Percentiles rank a stretch among this genome's conserved stretches.
Evolutionary conservation across 495 filamentous ascomycete genomes (phyloP).

Genomic region (Usnea hakonensis): DNA sequence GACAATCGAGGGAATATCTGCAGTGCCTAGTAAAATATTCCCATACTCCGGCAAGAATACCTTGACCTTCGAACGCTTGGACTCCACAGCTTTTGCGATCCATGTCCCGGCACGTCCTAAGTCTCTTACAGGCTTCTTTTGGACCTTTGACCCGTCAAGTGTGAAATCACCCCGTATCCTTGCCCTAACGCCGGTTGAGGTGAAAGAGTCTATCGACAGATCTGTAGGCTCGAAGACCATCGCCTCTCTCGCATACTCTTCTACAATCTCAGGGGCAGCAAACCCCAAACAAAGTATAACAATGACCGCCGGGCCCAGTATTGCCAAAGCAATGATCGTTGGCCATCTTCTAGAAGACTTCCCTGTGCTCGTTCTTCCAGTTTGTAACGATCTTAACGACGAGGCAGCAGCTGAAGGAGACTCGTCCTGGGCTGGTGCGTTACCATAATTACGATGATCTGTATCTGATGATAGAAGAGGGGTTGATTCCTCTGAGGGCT

Average conservation of each 20-base stretch:
- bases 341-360: conserved; percentile 44
- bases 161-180: conserved; percentile 72
- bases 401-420: conserved; percentile 22
- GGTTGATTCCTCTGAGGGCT: conserved; percentile 16
- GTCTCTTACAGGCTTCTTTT: conserved; percentile 58
- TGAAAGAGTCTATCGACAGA: conserved; percentile 77
- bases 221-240: conserved; percentile 70
- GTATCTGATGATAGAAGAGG: conserved; percentile 19
- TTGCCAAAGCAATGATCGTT: conserved; percentile 44
- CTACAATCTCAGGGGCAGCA: conserved; percentile 67
- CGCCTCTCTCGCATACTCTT: conserved; percentile 80
- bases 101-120: conserved; percentile 74
- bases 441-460: conserved; percentile 43
- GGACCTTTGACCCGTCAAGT: conserved; percentile 68
- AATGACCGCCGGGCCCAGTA: conserved; percentile 43
- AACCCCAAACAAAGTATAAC: conserved; percentile 58
- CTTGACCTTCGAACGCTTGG: conserved; percentile 57
- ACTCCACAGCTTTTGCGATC: conserved; percentile 68
- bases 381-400: conserved; percentile 25
- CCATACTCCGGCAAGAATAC: conserved; percentile 81
- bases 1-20: conserved; percentile 61
- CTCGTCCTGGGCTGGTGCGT: conserved; percentile 37
- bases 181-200: conserved; percentile 62
- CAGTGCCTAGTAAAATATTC: conserved; percentile 68
- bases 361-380: conserved; percentile 23